phyloP scores from a whole-genome alignment of 768 basidiomycete species.

The Daedaleopsis nitida region DNA sequence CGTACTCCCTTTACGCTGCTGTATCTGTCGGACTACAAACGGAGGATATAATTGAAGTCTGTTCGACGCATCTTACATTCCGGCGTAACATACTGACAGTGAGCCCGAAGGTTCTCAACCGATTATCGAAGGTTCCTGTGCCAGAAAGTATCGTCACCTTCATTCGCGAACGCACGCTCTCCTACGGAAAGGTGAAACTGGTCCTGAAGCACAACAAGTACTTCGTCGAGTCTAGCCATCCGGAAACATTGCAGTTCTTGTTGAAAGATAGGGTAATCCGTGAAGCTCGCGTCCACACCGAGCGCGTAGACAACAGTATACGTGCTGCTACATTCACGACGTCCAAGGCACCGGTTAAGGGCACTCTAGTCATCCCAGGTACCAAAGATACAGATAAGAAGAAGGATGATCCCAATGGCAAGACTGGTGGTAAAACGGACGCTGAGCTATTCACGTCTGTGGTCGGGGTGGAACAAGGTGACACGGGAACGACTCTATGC shows the following conservation, averaged over 20 bases:
- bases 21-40: constrained; percentile 98
- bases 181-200: constrained; percentile 98
- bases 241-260: constrained; percentile 86
- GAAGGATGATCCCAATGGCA: constrained; percentile 54
- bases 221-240: constrained; percentile 94
- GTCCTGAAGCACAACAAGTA: constrained; percentile 98
- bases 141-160: constrained; percentile 83
- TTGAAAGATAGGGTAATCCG: constrained; percentile 86
- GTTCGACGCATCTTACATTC: constrained; percentile 35
- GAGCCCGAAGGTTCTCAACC: constrained; percentile 66
- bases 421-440: constrained; percentile 43
- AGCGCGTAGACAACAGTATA: constrained; percentile 71
- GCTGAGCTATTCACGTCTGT: constrained; percentile 91
- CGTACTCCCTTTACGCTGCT: constrained; percentile 97
- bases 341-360: constrained; percentile 79
- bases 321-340: constrained; percentile 78
- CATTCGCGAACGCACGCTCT: constrained; percentile 91
- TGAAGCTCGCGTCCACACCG: constrained; percentile 77
- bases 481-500: constrained; percentile 24
- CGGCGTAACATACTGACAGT: constrained; percentile 25
- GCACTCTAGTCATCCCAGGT: constrained; percentile 85
- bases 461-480: constrained; percentile 91
- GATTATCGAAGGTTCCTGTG: constrained; percentile 89
- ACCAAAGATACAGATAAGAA: constrained; percentile 74
- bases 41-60: constrained; percentile 96